Base-by-base conservation (phyloP, 2,329 filamentous ascomycete genomes). In the Rhinocladiella mackenziei region DNA sequence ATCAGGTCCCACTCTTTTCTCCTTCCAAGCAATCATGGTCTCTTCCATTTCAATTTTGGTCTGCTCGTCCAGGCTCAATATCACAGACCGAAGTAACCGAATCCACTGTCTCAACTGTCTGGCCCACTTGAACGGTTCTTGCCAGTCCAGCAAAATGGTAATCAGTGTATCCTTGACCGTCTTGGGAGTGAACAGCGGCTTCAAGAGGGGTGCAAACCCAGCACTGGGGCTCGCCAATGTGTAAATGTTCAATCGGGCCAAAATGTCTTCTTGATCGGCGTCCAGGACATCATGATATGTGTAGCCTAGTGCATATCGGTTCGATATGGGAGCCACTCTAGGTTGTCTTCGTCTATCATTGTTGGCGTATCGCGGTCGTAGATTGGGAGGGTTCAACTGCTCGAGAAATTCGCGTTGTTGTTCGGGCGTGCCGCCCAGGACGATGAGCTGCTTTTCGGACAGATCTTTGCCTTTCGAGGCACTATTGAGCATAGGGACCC, bases 261-360 rank as follows among this genome's bases (percentile, higher is more conserved):
- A 77, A 18, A 84, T 91, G 69, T 96, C 89, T 91, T 96, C 91
- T 65, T 94, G 89, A 62, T 96, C 89, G 44, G 87, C 84, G 65
- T 96, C 89, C 26, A 95, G 75, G 26, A 96, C 88, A 67, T 96
- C 88, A 64, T 94, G 88, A 68, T 95, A 96, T 41, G 89, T 95
- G 64, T 96, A 96, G 39, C 89, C 89, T 48, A 96, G 70, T 8
- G 89, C 89, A 66, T 94, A 95, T 62, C 84, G 85, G 62, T 96
- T 96, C 43, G 89, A 89, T 60, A 95, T 78, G 15, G 88, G 87
- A 2, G 87, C 84, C 50, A 77, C 76, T 63, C 78, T 82, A 56
- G 65, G 60, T 58, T 65, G 67, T 38, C 62, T 61, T 45, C 65
- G 64, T 59, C 72, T 70, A 43, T 70, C 66, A 42, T 81, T 78